Conservation (phyloP, 2,329 filamentous ascomycete genomes). For the Microcyclospora pomicola region DNA sequence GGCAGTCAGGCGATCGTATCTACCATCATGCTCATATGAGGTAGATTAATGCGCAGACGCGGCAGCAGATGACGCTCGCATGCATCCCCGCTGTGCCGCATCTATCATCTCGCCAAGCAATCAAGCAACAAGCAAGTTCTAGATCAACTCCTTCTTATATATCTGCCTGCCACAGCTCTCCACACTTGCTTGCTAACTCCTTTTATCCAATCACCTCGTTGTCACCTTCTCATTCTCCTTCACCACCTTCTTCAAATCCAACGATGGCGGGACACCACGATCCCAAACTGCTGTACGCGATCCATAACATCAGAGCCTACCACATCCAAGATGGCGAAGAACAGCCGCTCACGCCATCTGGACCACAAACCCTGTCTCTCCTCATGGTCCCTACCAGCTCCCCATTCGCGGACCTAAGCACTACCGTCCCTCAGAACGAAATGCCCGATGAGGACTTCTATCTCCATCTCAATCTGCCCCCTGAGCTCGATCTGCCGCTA, state of each 20-base stretch:
- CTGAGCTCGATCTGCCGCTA: conserved; percentile 83
- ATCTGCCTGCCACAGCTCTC: background rate
- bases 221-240: background rate
- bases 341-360: conserved; percentile 64
- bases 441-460: conserved; percentile 80
- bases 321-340: conserved; percentile 83
- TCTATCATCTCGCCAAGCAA: too few species aligned
- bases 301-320: conserved; percentile 80
- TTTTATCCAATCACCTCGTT: background rate
- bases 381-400: conserved; percentile 91
- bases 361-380: conserved; percentile 80
- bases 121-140: too few species aligned
- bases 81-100: too few species aligned
- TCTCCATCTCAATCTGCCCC: conserved; percentile 84
- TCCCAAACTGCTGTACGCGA: conserved; percentile 41
- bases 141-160: background rate
- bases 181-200: background rate
- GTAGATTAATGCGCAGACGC: too few species aligned
- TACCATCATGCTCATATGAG: too few species aligned
- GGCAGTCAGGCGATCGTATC: too few species aligned
- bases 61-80: too few species aligned
- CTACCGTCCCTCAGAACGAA: conserved; percentile 43
- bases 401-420: conserved; percentile 44
- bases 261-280: conserved; percentile 39
- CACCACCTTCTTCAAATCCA: background rate